Base-by-base conservation (phyloP, 2,329 filamentous ascomycete genomes). In the Cytospora piceicola region DNA sequence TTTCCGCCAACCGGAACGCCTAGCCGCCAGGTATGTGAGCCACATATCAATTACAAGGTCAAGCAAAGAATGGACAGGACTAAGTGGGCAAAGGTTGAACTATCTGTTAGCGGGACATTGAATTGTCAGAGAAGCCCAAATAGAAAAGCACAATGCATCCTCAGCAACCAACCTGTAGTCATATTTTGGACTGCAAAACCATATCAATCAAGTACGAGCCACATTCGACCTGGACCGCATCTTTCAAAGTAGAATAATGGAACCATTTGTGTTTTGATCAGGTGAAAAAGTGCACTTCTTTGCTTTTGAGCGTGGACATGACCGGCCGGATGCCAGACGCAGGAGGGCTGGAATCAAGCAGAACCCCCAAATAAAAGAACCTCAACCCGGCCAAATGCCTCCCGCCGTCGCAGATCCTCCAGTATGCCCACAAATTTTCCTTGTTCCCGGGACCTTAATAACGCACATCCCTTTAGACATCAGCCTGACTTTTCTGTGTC, bases 41-140 rank as follows among this genome's bases (percentile, higher is more conserved):
- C n/a, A n/a, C 46, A 3, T 49, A 14, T 49, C 46, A 49, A 22
- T 24, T 9, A 49, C 9, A 8, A 49, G 17, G 46, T 24, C 46
- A 49, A 49, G n/a, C 22, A n/a, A 24, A 12, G 46, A 24, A 24
- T 9, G n/a, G 46, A 49, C n/a, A 49, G 12, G 24, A 46, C 17
- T 12, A 22, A 24, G 46, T 49, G 22, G 27, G 29, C n/a, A 24
- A 49, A 56, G 32, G 15, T 53, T 34, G 57, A 36, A 57, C 32
- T 7, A 60, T 49, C 49, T 49, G 61, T 62, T 66, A 67, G 60
- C 61, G 69, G 63, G 69, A 70, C 64, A 72, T 36, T 46, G 63
- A 30, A 36, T 65, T 58, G 36, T 63, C 63, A 67, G 62, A 61
- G 59, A 66, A 67, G 53, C 61, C 39, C 65, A 54, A 49, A 30